phyloP scores from a whole-genome alignment of 345 rosid genomes.

The Streptanthus diversifolius region DNA sequence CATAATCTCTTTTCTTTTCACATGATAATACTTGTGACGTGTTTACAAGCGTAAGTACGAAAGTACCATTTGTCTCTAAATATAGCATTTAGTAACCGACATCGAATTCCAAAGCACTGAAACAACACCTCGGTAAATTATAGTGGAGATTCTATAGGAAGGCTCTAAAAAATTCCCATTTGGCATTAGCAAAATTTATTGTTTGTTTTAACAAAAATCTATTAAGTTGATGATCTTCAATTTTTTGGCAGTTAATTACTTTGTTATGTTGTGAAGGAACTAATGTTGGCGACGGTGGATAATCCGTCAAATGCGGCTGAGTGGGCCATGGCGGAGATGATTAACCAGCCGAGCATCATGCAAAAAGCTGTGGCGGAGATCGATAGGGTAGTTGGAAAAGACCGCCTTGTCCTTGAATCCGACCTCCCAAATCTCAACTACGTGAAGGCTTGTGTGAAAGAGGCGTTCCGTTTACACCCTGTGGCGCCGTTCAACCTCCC shows the following conservation, averaged over 20 bases:
- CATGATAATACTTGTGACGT: neutral
- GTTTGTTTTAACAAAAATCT: neutral
- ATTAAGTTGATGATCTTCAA: neutral
- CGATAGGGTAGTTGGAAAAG: constrained; percentile 46
- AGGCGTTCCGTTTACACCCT: constrained; percentile 54
- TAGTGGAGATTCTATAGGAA: neutral
- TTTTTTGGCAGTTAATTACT: neutral
- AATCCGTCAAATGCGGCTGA: constrained; percentile 57
- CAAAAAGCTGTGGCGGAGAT: constrained; percentile 42
- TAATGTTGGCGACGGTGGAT: constrained; percentile 50
- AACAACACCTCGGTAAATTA: neutral
- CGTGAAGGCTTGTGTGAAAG: constrained; percentile 50
- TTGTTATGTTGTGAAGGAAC: constrained; percentile 35
- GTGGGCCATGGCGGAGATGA: constrained; percentile 59
- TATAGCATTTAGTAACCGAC: neutral
- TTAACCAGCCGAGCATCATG: constrained; percentile 44
- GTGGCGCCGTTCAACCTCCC: constrained; percentile 44
- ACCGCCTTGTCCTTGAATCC: constrained; percentile 48
- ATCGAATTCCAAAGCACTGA: neutral
- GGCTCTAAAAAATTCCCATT: neutral
- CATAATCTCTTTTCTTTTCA: neutral
- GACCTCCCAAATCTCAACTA: constrained; percentile 45
- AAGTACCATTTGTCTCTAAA: neutral
- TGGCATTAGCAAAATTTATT: neutral
- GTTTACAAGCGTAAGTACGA: neutral